phyloP scores from a whole-genome alignment of 1,284 basidiomycete genomes.

The Cryptococcus hybrid region DNA sequence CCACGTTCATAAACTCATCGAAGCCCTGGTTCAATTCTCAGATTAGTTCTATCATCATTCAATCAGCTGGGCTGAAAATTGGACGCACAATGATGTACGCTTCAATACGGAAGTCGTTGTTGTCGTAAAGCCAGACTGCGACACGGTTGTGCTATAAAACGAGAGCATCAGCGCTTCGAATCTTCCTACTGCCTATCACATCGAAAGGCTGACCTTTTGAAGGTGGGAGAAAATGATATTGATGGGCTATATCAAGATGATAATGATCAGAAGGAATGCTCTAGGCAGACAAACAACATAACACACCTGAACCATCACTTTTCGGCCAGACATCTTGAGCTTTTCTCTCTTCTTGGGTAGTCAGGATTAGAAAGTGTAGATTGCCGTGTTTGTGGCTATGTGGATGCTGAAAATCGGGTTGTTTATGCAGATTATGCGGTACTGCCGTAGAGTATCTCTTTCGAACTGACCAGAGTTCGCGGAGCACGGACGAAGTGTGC shows the following conservation, averaged over 20 bases:
- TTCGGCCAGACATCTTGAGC: slow-evolving; percentile 78
- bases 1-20: slow-evolving; percentile 99
- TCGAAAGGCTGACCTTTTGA: slow-evolving; percentile 56
- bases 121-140: slow-evolving; percentile 96
- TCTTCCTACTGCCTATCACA: neutral
- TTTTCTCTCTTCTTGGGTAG: neutral
- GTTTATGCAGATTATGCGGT: no score
- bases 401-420: neutral
- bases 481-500: neutral
- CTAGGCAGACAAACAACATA: neutral
- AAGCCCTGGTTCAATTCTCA: slow-evolving; percentile 67
- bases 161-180: slow-evolving; percentile 1
- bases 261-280: neutral
- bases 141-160: slow-evolving; percentile 71
- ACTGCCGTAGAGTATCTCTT: no score
- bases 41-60: neutral
- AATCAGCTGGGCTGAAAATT: neutral
- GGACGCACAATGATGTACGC: slow-evolving; percentile 81
- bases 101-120: slow-evolving; percentile 94
- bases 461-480: neutral
- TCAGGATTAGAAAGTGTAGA: neutral
- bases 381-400: neutral
- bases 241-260: slow-evolving; percentile 53
- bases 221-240: slow-evolving; percentile 99
- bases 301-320: slow-evolving; percentile 96